Conservation (phyloP, 306 rosid genomes). For the Cicer pinnatifidum region DNA sequence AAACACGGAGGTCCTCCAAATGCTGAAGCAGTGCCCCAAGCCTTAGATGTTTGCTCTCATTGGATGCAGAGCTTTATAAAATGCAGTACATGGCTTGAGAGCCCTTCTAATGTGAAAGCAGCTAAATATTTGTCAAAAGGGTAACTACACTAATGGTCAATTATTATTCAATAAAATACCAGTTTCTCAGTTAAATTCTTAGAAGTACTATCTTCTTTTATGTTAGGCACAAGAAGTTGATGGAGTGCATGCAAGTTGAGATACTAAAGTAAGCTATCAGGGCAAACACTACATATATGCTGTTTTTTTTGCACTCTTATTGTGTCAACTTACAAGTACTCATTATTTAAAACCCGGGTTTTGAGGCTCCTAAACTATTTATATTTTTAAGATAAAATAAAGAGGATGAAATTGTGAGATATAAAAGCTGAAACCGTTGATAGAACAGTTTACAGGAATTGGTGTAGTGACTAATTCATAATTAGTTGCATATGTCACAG, state of each 20-base stretch:
- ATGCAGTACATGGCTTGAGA: slow-evolving; percentile 87
- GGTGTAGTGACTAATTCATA: background rate
- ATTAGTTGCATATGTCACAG: background rate
- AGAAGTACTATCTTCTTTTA: background rate
- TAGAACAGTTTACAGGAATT: background rate
- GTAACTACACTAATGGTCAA: slow-evolving; percentile 11
- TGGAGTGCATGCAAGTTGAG: slow-evolving; percentile 50
- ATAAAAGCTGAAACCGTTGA: background rate
- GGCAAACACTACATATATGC: slow-evolving; percentile 26
- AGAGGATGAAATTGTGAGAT: background rate
- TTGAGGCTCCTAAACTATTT: background rate
- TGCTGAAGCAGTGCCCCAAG: slow-evolving; percentile 76
- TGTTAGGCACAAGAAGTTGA: slow-evolving; percentile 65
- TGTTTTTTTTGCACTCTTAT: slow-evolving; percentile 19
- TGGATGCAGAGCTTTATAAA: slow-evolving; percentile 97
- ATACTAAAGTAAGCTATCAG: slow-evolving; percentile 60
- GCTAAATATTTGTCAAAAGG: slow-evolving; percentile 36
- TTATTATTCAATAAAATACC: background rate
- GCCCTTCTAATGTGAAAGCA: slow-evolving; percentile 89
- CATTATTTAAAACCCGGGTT: slow-evolving; percentile 7
- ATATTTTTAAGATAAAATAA: background rate
- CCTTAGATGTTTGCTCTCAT: slow-evolving; percentile 81
- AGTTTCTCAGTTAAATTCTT: slow-evolving; percentile 21
- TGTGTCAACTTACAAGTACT: slow-evolving; percentile 11
- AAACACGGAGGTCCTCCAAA: slow-evolving; percentile 80